Percentiles rank a stretch among this genome's conserved stretches.
phyloP scores from a whole-genome alignment of 2,329 filamentous ascomycete species.

The Neurospora sp. region DNA sequence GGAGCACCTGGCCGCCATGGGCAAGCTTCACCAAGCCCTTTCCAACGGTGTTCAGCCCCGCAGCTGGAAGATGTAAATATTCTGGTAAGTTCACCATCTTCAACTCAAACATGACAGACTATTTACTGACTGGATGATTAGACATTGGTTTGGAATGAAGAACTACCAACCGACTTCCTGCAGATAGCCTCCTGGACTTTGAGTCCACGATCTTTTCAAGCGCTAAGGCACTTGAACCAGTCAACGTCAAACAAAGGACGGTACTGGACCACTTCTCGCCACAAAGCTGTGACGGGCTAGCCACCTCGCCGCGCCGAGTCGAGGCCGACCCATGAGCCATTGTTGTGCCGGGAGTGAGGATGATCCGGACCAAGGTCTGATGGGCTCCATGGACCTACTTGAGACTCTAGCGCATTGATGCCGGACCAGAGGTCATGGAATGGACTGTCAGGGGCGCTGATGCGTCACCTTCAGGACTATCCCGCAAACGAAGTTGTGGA shows the following conservation, averaged over 20 bases:
- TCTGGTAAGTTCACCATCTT: constrained; percentile 14
- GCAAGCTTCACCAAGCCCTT: constrained; percentile 36
- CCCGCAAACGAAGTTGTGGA: not conserved
- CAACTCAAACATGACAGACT: not conserved
- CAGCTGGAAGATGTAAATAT: constrained; percentile 29
- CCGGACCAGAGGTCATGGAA: not conserved
- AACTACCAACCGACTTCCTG: not conserved
- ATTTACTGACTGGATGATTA: not conserved
- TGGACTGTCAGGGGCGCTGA: not conserved
- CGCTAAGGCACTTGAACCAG: constrained; percentile 4
- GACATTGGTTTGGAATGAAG: not conserved
- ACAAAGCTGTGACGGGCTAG: not conserved
- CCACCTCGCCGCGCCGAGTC: constrained; percentile 1
- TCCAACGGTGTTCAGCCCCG: constrained; percentile 17
- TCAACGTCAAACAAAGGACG: not conserved
- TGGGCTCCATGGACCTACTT: not conserved
- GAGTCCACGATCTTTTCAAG: constrained; percentile 6
- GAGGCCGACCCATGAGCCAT: not conserved
- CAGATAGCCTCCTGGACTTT: constrained; percentile 1
- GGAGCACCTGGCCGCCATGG: constrained; percentile 41
- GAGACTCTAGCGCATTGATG: not conserved
- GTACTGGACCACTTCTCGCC: constrained; percentile 2
- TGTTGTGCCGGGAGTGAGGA: not conserved
- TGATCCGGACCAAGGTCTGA: not conserved
- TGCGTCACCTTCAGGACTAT: not conserved